Conservation (phyloP, 2,329 filamentous ascomycete species). For the Neofusicoccum sp. region DNA sequence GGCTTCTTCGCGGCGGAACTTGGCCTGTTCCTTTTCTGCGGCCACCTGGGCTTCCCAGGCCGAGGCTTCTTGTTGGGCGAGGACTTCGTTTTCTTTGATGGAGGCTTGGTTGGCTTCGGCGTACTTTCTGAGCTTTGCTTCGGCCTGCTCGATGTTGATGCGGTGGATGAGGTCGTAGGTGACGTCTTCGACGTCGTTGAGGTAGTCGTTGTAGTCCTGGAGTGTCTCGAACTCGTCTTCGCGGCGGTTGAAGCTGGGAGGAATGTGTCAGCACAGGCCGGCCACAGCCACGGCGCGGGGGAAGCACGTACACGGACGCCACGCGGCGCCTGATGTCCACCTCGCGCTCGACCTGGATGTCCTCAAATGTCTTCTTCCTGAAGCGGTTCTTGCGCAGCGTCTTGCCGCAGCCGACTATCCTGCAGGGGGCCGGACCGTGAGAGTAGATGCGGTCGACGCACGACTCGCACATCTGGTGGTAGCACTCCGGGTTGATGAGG, state of each 20-base stretch:
- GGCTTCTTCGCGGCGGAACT: conserved; percentile 62
- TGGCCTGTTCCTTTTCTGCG: conserved; percentile 65
- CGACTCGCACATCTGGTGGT: conserved; percentile 97
- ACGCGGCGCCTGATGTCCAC: conserved; percentile 86
- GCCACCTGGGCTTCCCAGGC: conserved; percentile 48
- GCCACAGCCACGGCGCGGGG: background rate
- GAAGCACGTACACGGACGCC: conserved; percentile 50
- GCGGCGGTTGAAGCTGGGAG: conserved; percentile 73
- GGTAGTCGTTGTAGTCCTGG: conserved; percentile 85
- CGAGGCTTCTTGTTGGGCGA: conserved; percentile 48
- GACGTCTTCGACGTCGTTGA: conserved; percentile 86
- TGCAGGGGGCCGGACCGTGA: conserved; percentile 86
- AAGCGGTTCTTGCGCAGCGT: conserved; percentile 85
- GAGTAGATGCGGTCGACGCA: conserved; percentile 95
- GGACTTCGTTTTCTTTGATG: conserved; percentile 52
- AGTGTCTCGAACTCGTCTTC: conserved; percentile 90
- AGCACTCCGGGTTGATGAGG: conserved; percentile 96
- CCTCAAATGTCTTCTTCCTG: conserved; percentile 83
- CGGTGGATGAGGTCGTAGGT: conserved; percentile 83
- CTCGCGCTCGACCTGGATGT: conserved; percentile 84
- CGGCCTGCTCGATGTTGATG: conserved; percentile 63
- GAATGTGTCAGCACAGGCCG: conserved; percentile 16
- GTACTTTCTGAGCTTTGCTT: conserved; percentile 63
- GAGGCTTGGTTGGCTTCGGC: conserved; percentile 66
- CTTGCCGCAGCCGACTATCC: conserved; percentile 81